phyloP scores from a whole-genome alignment of 139 green algal species.

The Haematococcus lacustris region DNA sequence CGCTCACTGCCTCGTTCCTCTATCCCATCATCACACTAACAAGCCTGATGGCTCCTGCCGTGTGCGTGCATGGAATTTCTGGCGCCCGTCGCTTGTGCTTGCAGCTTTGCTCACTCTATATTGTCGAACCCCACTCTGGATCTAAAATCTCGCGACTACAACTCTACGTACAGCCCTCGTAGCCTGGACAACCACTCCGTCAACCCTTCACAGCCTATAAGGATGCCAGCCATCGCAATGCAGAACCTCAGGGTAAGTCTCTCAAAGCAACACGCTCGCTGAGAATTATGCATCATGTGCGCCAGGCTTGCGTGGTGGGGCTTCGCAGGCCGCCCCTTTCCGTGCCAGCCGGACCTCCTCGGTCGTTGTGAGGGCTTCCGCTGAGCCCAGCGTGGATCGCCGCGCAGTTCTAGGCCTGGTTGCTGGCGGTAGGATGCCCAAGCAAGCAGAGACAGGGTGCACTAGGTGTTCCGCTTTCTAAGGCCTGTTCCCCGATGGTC shows the following conservation, averaged over 20 bases:
- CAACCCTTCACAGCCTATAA: background rate
- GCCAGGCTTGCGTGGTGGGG: too few relatives aligned
- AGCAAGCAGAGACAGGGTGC: too few relatives aligned
- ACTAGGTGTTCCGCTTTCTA: background rate
- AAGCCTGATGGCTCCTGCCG: background rate
- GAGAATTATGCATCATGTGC: too few relatives aligned
- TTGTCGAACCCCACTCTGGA: background rate
- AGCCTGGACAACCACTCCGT: too few relatives aligned
- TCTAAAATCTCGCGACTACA: too few relatives aligned
- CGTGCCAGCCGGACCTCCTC: background rate
- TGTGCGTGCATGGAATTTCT: too few relatives aligned
- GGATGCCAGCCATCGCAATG: background rate
- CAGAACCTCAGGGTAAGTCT: too few relatives aligned
- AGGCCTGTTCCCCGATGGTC: background rate
- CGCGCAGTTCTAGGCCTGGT: background rate
- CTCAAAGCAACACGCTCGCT: too few relatives aligned
- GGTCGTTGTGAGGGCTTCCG: background rate
- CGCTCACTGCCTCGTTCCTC: too few relatives aligned
- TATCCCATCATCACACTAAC: background rate
- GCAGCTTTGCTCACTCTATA: background rate
- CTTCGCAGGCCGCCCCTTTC: background rate
- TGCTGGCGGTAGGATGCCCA: background rate
- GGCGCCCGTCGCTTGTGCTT: background rate
- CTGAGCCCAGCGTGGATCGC: background rate
- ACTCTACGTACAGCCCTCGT: too few relatives aligned